These are phyloP conservation scores for Aspergillus proliferans DNA, from an alignment of 2,329 filamentous ascomycete species.

Conservation along the genomic window DNA sequence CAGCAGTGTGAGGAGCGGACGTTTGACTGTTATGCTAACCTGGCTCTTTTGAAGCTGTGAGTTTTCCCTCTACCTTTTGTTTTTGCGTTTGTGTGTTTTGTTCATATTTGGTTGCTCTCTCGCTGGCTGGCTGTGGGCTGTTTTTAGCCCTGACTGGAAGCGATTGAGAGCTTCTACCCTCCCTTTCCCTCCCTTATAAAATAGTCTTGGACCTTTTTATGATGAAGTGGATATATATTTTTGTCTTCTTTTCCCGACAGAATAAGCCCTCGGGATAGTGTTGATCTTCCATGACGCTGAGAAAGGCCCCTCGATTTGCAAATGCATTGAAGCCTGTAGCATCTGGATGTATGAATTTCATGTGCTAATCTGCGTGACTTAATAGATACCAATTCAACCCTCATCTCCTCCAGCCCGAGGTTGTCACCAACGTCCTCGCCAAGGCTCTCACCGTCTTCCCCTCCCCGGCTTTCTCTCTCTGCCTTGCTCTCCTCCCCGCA, in stretches of 20 bases:
- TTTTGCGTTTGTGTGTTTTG: constrained; percentile 4
- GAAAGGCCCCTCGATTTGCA: not conserved
- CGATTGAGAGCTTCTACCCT: not conserved
- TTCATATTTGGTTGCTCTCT: not conserved
- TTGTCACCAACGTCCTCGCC: constrained; percentile 97
- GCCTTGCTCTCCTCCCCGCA: constrained; percentile 86
- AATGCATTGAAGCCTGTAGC: not conserved
- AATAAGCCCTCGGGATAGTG: not conserved
- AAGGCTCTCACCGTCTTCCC: constrained; percentile 97
- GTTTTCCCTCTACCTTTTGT: constrained; percentile 9
- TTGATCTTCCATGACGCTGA: not conserved
- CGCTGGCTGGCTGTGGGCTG: not conserved
- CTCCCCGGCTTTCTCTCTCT: constrained; percentile 87
- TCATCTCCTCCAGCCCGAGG: constrained; percentile 92
- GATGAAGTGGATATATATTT: not conserved
- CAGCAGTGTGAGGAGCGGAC: constrained; percentile 93
- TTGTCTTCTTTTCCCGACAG: too few species aligned
- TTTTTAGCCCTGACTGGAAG: too few species aligned
- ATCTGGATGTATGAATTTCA: too few species aligned
- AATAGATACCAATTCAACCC: constrained; percentile 98
- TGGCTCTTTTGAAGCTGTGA: constrained; percentile 95
- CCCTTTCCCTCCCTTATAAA: constrained; percentile 40
- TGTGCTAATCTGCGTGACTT: constrained; percentile 2
- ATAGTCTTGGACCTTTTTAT: constrained; percentile 44
- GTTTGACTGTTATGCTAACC: constrained; percentile 93